Percentiles rank a stretch among this genome's conserved stretches.
Conservation (phyloP, 2,329 filamentous ascomycete genomes). For the Plenodomus lindquistii region DNA sequence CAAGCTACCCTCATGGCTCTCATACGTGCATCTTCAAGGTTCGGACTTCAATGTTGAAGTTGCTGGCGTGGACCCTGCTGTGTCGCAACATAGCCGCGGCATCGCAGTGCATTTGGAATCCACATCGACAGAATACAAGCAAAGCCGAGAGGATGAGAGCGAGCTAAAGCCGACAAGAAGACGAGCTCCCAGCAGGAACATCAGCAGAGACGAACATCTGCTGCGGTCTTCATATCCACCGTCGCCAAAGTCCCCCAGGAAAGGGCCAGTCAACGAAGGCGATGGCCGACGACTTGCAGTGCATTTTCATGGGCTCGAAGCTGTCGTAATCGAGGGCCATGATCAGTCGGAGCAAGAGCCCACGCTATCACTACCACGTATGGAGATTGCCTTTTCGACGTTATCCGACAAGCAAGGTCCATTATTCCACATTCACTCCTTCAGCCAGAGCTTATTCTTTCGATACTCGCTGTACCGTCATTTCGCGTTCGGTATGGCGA, state of each 20-base stretch:
- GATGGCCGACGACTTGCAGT: constrained; percentile 84
- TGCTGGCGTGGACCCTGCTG: constrained; percentile 81
- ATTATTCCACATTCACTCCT: constrained; percentile 82
- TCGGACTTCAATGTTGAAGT: constrained; percentile 89
- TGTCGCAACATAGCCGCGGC: constrained; percentile 80
- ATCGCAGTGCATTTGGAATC: constrained; percentile 84
- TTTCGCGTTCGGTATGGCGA: constrained; percentile 83
- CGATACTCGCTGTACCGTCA: constrained; percentile 94
- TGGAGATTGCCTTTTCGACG: constrained; percentile 85
- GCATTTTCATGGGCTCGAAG: constrained; percentile 82
- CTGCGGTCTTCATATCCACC: constrained; percentile 56
- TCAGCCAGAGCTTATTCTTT: constrained; percentile 75
- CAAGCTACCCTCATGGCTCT: constrained; percentile 78
- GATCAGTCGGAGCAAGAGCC: constrained; percentile 84
- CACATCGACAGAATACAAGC: constrained; percentile 86
- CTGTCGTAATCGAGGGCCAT: constrained; percentile 84
- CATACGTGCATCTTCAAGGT: constrained; percentile 81
- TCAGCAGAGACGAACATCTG: constrained; percentile 64
- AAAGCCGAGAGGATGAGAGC: constrained; percentile 71
- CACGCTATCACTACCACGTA: constrained; percentile 82
- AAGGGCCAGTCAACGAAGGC: constrained; percentile 53
- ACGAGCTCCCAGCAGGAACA: constrained; percentile 69
- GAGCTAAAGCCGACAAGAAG: constrained; percentile 64
- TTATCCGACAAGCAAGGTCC: constrained; percentile 84
- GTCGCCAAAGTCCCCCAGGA: constrained; percentile 55